Evolutionary conservation across 1,284 basidiomycete species (phyloP).

Genomic region (Pisolithus thermaeus): DNA sequence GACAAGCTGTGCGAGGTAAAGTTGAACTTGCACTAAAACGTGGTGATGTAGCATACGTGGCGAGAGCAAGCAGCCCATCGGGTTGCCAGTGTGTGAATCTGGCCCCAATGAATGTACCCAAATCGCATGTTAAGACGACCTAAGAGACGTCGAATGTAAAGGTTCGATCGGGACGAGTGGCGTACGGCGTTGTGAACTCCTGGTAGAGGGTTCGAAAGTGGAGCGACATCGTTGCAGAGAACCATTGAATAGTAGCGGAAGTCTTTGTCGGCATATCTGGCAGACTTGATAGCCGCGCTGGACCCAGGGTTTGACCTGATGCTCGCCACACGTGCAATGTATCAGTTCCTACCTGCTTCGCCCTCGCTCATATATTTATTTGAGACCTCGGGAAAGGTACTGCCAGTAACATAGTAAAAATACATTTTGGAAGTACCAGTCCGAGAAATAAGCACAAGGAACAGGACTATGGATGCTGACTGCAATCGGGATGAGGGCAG

Average conservation of each 20-base stretch:
- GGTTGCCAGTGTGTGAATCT: slow-evolving; percentile 68
- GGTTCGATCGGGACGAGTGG: background rate
- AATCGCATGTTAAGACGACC: slow-evolving; percentile 69
- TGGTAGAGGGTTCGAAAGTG: slow-evolving; percentile 53
- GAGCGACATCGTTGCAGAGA: slow-evolving; percentile 55
- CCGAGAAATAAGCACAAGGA: too few relatives aligned
- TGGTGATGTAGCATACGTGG: background rate
- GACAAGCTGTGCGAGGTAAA: slow-evolving; percentile 41
- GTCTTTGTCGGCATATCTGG: slow-evolving; percentile 57
- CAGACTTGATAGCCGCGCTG: slow-evolving; percentile 53
- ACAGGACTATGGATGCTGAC: slow-evolving; percentile 15
- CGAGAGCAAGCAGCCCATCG: slow-evolving; percentile 40
- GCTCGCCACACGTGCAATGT: slow-evolving; percentile 53
- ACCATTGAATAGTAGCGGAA: slow-evolving; percentile 54
- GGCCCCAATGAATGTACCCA: slow-evolving; percentile 55
- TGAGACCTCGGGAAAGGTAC: too few relatives aligned
- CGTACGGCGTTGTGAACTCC: slow-evolving; percentile 40
- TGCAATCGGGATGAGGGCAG: slow-evolving; percentile 17
- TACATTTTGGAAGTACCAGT: too few relatives aligned
- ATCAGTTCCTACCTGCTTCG: too few relatives aligned
- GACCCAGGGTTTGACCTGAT: slow-evolving; percentile 65
- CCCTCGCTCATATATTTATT: too few relatives aligned
- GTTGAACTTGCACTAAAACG: slow-evolving; percentile 1
- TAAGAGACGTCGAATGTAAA: slow-evolving; percentile 17
- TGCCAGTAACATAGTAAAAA: too few relatives aligned